A percentile compares a stretch with the other conserved stretches of the same genome.
Evolutionary conservation across 768 basidiomycete species (phyloP).

Genomic region (Trametes coccinea): DNA sequence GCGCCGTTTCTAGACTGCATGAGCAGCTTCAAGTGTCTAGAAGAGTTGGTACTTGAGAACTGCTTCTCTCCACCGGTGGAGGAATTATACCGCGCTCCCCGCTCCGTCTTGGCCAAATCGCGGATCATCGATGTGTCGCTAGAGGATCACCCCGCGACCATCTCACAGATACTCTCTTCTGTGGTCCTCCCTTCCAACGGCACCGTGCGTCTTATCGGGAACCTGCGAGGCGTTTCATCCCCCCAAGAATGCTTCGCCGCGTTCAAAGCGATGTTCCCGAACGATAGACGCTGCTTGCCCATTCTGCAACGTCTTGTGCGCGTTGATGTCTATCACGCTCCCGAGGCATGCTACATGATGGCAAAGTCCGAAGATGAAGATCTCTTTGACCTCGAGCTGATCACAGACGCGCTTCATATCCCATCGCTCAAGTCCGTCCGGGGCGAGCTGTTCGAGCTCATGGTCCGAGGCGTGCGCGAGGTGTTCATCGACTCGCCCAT

Average conservation of each 20-base stretch:
- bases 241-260: background rate
- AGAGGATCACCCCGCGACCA: background rate
- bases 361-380: background rate
- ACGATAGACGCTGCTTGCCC: background rate
- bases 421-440: background rate
- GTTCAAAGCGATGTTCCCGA: background rate
- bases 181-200: background rate
- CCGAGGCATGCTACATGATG: constrained; percentile 1
- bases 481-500: background rate
- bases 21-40: constrained; percentile 2
- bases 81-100: background rate
- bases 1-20: constrained; percentile 1
- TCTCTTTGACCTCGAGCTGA: background rate
- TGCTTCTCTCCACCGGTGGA: background rate
- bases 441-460: constrained; percentile 4
- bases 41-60: background rate
- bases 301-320: background rate
- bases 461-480: background rate
- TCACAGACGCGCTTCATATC: background rate
- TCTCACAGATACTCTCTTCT: constrained; percentile 3
- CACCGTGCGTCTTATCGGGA: background rate
- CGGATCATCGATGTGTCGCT: background rate
- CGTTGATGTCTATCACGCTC: background rate
- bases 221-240: background rate
- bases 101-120: background rate